These are phyloP conservation scores for Penicillium roqueforti DNA, from an alignment of 495 filamentous ascomycete species.

Conservation along the genomic window DNA sequence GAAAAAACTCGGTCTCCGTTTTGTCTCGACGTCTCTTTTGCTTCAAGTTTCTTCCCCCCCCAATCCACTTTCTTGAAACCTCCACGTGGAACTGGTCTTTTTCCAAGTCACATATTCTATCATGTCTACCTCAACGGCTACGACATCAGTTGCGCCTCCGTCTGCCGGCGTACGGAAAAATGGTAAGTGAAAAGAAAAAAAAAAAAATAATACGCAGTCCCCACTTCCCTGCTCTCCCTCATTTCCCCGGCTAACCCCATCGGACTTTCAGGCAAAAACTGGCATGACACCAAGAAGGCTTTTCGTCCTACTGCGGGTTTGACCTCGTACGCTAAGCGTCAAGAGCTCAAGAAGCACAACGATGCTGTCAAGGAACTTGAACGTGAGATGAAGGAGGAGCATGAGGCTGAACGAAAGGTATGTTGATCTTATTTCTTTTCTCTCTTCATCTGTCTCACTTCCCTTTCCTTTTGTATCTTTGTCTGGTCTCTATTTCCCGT, in stretches of 20 bases:
- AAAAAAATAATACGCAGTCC: slow-evolving; percentile 6
- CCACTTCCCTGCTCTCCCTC: slow-evolving; percentile 12
- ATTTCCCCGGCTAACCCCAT: slow-evolving; percentile 19
- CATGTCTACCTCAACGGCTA: slow-evolving; percentile 27
- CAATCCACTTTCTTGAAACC: not conserved
- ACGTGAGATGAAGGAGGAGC: slow-evolving; percentile 93
- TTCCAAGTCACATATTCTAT: not conserved
- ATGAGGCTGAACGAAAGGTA: slow-evolving; percentile 82
- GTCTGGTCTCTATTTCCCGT: not conserved
- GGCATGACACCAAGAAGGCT: slow-evolving; percentile 76
- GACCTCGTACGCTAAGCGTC: slow-evolving; percentile 72
- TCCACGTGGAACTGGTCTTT: not conserved
- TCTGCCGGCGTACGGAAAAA: slow-evolving; percentile 45
- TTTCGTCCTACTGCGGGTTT: slow-evolving; percentile 78
- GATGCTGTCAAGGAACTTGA: slow-evolving; percentile 80
- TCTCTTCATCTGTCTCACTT: not conserved
- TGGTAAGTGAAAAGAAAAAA: slow-evolving; percentile 23
- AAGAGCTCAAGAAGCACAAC: slow-evolving; percentile 58
- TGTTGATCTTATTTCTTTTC: slow-evolving; percentile 9
- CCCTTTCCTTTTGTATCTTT: not conserved
- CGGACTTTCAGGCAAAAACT: slow-evolving; percentile 75
- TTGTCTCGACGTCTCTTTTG: slow-evolving; percentile 1
- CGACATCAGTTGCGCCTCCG: slow-evolving; percentile 16
- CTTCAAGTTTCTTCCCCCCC: not conserved
- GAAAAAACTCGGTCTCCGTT: slow-evolving; percentile 18